Evolutionary conservation across 1,284 basidiomycete species (phyloP).

Genomic region (Naganishia albida): DNA sequence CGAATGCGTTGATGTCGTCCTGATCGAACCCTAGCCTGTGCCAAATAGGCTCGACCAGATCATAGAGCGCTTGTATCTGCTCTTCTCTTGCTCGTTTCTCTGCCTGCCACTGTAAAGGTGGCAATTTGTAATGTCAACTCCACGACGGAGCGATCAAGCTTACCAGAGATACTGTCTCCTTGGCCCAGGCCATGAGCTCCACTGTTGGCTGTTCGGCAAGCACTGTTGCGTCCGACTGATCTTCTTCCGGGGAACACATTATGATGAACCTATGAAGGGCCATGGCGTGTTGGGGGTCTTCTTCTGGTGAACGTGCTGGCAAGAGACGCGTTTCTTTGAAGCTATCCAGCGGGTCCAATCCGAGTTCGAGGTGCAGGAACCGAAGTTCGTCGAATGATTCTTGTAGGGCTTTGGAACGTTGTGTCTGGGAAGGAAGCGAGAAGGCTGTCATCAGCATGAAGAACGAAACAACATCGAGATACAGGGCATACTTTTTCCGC

Average conservation of each 20-base stretch:
- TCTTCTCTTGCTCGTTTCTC: conserved; percentile 45
- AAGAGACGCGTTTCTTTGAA: conserved; percentile 16
- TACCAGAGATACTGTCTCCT: conserved; percentile 40
- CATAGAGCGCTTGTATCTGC: conserved; percentile 50
- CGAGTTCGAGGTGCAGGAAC: conserved; percentile 49
- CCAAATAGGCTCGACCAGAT: conserved; percentile 53
- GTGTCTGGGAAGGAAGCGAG: conserved; percentile 36
- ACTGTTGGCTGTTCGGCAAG: conserved; percentile 19
- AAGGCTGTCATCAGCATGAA: too few species aligned
- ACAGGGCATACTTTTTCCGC: conserved; percentile 43
- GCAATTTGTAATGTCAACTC: background rate
- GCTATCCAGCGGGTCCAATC: conserved; percentile 40
- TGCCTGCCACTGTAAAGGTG: conserved; percentile 40
- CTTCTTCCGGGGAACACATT: conserved; percentile 13
- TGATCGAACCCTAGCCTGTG: conserved; percentile 42
- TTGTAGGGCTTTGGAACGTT: conserved; percentile 41
- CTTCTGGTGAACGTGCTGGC: background rate
- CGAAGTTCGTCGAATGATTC: conserved; percentile 45
- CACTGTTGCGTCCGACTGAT: conserved; percentile 17
- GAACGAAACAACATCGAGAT: background rate
- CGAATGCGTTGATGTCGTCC: conserved; percentile 49
- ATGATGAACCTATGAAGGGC: conserved; percentile 22
- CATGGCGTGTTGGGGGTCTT: background rate
- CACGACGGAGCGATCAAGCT: background rate
- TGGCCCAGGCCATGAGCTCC: conserved; percentile 44